A percentile compares a stretch with the other conserved stretches of the same genome.
phyloP scores from a whole-genome alignment of 2,329 filamentous ascomycete genomes.

The Ophidiomyces ophidiicola region DNA sequence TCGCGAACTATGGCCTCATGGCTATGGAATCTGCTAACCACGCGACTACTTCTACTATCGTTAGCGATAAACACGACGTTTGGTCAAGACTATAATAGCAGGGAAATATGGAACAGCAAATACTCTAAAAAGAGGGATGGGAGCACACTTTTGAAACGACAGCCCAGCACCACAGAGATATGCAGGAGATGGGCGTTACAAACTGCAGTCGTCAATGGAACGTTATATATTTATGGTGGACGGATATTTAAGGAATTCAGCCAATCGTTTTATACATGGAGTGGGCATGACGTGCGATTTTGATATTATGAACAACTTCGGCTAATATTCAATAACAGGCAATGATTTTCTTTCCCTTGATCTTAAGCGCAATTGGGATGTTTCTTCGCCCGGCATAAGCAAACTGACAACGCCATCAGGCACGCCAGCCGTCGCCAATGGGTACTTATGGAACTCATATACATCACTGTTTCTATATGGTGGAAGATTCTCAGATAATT shows the following conservation, averaged over 20 bases:
- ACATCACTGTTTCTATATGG: slow-evolving; percentile 61
- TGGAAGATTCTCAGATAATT: slow-evolving; percentile 57
- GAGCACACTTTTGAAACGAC: slow-evolving; percentile 14
- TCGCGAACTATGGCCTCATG: background rate
- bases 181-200: slow-evolving; percentile 57
- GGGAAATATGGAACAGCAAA: background rate
- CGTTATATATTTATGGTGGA: slow-evolving; percentile 64
- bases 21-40: background rate
- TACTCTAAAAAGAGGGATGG: background rate
- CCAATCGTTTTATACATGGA: slow-evolving; percentile 57
- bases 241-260: slow-evolving; percentile 46
- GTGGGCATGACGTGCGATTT: slow-evolving; percentile 33
- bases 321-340: slow-evolving; percentile 33
- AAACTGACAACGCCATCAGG: slow-evolving; percentile 54
- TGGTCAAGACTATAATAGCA: background rate
- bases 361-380: slow-evolving; percentile 59
- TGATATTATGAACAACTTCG: slow-evolving; percentile 2
- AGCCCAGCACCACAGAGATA: slow-evolving; percentile 42
- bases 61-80: slow-evolving; percentile 24
- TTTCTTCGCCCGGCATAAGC: slow-evolving; percentile 48
- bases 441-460: slow-evolving; percentile 65
- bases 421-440: slow-evolving; percentile 57
- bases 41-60: background rate
- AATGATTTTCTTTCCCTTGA: slow-evolving; percentile 64
- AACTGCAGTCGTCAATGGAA: slow-evolving; percentile 59